These are phyloP conservation scores for Heliamphora ciliata DNA, from an alignment of 179 eudicot species.

Conservation along the genomic window DNA sequence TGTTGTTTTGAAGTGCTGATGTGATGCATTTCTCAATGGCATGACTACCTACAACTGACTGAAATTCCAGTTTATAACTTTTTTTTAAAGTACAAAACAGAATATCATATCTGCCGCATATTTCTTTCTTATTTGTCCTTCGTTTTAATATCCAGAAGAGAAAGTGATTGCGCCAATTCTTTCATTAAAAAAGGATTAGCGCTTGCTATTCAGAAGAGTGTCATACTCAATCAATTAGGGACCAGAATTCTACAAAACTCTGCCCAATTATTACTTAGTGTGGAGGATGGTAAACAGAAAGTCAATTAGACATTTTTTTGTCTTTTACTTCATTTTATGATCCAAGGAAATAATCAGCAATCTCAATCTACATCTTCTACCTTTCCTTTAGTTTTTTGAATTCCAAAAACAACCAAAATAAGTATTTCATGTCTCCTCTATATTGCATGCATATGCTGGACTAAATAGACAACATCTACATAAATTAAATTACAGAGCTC, in stretches of 20 bases:
- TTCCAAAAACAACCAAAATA: not conserved
- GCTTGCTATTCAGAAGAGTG: no score
- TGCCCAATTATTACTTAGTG: not conserved
- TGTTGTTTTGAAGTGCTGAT: no score
- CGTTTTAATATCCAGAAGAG: not conserved
- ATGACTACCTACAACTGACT: no score
- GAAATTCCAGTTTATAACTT: no score
- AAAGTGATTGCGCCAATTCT: no score
- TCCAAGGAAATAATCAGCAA: not conserved
- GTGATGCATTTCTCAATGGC: not conserved
- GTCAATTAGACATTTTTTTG: not conserved
- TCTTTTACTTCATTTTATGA: not conserved
- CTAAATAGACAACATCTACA: not conserved
- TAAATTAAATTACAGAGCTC: not conserved
- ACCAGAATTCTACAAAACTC: not conserved
- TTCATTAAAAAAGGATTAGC: no score
- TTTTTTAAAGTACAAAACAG: no score
- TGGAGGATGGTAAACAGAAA: not conserved
- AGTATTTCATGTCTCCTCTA: not conserved
- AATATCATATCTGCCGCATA: not conserved
- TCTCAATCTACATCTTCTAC: slow-evolving; percentile 2
- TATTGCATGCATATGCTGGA: not conserved
- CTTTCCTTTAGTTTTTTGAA: not conserved
- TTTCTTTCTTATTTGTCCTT: not conserved
- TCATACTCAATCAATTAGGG: no score